Evolutionary conservation across 805 yeast species (phyloP), one percentile per base, ranked within the genome.

Genomic region (Lipomyces spencermartinsiae): DNA sequence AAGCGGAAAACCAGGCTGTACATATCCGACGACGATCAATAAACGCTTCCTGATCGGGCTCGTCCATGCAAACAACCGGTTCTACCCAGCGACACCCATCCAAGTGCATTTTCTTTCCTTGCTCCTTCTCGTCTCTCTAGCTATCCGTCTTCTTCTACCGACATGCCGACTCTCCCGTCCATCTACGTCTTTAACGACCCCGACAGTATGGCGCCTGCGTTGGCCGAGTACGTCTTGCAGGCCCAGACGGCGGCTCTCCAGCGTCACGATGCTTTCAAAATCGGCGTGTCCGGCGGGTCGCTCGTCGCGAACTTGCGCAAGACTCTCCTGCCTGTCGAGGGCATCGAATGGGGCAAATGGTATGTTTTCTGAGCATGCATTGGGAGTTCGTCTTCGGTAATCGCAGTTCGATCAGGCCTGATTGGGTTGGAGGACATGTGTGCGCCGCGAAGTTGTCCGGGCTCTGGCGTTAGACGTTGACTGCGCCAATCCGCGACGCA

Each of bases 201-300:
- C 75, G 83, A 87, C 35, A 95, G 91, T 19, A 97, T 94, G 39
- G 98, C 98, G 1, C 97, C 91, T 64, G 98, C 98, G 31, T 97
- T 94, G 35, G 98, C 98, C 0, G 97, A 95, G 79, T 97, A 93
- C 78, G 89, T 94, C 60, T 87, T 93, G 46, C 86, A 91, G 35
- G 96, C 97, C 12, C 98, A 95, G 80, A 91, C 93, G 76, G 79
- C 84, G 69, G 86, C 93, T 9, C 80, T 90, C 73, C 85, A 84
- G 67, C 85, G 83, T 65, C 90, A 88, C 68, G 84, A 85, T 65
- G 82, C 97, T 62, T 95, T 95, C 81, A 91, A 91, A 78, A 89
- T 95, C 71, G 98, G 97, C 57, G 83, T 95, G 19, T 87, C 93
- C 62, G 99, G 98, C 66, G 99, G 99, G 46, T 92, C 97, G 2